Evolutionary conservation across 805 yeast genomes (phyloP).

Genomic region (Ogataea trehaloabstinens): DNA sequence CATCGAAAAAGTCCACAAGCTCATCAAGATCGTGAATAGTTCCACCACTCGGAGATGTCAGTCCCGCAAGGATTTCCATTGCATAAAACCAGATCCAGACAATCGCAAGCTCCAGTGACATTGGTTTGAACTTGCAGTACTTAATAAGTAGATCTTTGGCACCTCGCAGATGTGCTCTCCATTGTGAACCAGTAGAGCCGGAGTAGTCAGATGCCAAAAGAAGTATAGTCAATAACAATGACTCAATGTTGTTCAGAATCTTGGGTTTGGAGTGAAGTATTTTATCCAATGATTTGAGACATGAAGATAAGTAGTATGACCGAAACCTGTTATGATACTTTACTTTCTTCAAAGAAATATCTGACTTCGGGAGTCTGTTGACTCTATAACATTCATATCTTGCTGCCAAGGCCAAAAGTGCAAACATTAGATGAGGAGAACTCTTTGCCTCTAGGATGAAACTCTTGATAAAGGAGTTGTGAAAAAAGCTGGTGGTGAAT

Average conservation of each 20-base stretch:
- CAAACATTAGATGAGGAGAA: slow-evolving; percentile 65
- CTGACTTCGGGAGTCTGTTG: slow-evolving; percentile 17
- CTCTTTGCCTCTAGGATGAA: slow-evolving; percentile 35
- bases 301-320: slow-evolving; percentile 61
- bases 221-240: slow-evolving; percentile 65
- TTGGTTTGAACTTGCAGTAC: slow-evolving; percentile 36
- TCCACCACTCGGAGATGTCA: slow-evolving; percentile 59
- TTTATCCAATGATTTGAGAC: slow-evolving; percentile 59
- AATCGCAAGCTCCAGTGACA: slow-evolving; percentile 33
- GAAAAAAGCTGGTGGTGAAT: slow-evolving; percentile 33
- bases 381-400: slow-evolving; percentile 40
- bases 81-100: slow-evolving; percentile 58
- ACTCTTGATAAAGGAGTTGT: slow-evolving; percentile 32
- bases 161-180: slow-evolving; percentile 69
- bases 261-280: slow-evolving; percentile 40
- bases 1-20: slow-evolving; percentile 35
- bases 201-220: slow-evolving; percentile 66
- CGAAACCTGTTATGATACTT: slow-evolving; percentile 54
- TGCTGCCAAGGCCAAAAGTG: slow-evolving; percentile 73
- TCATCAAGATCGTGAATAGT: slow-evolving; percentile 53
- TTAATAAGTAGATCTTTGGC: slow-evolving; percentile 62
- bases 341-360: slow-evolving; percentile 14
- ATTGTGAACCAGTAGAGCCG: slow-evolving; percentile 52
- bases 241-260: slow-evolving; percentile 59
- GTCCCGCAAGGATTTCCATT: slow-evolving; percentile 60